A percentile compares a stretch with the other conserved stretches of the same genome.
Evolutionary conservation across 345 rosid species (phyloP).

Genomic region (Camelina neglecta): DNA sequence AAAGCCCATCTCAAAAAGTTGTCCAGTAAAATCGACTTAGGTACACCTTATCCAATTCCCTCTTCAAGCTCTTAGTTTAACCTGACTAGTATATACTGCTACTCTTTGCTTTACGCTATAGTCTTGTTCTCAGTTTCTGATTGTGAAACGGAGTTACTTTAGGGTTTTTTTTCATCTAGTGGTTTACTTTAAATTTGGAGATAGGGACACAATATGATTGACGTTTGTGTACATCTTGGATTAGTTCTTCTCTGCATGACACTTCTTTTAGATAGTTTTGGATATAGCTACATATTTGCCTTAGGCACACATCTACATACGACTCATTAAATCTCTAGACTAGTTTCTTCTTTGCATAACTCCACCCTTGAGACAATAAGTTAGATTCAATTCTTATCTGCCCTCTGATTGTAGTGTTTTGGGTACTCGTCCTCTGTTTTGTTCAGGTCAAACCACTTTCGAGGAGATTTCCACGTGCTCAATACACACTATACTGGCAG

Average conservation of each 20-base stretch:
- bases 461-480: constrained; percentile 77
- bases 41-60: constrained; percentile 47
- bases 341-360: constrained; percentile 9
- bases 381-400: constrained; percentile 1
- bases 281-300: neutral
- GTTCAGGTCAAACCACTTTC: constrained; percentile 61
- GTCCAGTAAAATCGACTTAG: constrained; percentile 64
- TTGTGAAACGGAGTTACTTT: neutral
- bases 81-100: neutral
- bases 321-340: neutral
- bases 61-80: constrained; percentile 22
- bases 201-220: neutral
- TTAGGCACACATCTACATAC: neutral
- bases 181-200: neutral
- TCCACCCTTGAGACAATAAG: neutral
- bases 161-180: neutral
- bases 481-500: constrained; percentile 77
- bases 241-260: constrained; percentile 1
- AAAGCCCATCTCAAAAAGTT: constrained; percentile 70
- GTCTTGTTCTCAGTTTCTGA: neutral
- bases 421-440: neutral
- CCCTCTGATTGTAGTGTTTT: constrained; percentile 4
- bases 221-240: constrained; percentile 1
- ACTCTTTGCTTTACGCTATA: neutral
- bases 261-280: neutral